Evolutionary conservation across 208 protist genomes (phyloP).

Genomic region (Leishmania amazonensis): DNA sequence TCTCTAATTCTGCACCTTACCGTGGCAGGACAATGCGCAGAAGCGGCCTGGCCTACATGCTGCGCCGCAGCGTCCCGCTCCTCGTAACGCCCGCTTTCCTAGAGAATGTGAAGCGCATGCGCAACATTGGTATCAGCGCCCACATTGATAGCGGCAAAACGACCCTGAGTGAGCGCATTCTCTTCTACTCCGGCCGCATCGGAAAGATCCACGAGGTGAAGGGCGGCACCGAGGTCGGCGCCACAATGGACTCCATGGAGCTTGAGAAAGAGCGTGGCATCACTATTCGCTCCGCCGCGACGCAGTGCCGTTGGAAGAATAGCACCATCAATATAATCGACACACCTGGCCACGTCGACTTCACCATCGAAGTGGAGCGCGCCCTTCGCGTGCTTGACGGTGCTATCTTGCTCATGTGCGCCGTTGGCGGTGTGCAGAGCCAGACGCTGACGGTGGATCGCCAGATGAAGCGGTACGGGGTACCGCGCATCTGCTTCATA

Average conservation of each 20-base stretch:
- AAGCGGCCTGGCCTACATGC: constrained; percentile 30
- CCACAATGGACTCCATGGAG: constrained; percentile 99
- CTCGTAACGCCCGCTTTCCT: constrained; percentile 77
- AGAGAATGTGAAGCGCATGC: constrained; percentile 66
- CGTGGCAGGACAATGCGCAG: constrained; percentile 39
- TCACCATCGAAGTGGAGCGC: constrained; percentile 99
- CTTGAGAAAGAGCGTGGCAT: constrained; percentile 99
- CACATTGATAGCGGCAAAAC: constrained; percentile 99
- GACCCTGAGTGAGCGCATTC: constrained; percentile 98
- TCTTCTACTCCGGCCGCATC: constrained; percentile 98
- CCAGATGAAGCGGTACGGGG: constrained; percentile 98
- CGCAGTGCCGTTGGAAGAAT: constrained; percentile 96
- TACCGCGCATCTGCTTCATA: constrained; percentile 98
- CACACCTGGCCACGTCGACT: constrained; percentile 99
- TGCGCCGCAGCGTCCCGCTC: constrained; percentile 35
- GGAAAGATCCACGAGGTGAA: constrained; percentile 98
- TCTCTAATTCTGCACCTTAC: not conserved
- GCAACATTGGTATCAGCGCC: constrained; percentile 98
- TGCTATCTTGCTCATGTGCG: constrained; percentile 97
- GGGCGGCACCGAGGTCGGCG: constrained; percentile 98
- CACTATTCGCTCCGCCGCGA: constrained; percentile 99
- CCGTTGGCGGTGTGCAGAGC: constrained; percentile 96
- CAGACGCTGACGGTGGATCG: constrained; percentile 99
- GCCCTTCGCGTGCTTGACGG: constrained; percentile 99
- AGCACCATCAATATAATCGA: constrained; percentile 99